These are phyloP conservation scores for Metschnikowia colocasiae DNA, from an alignment of 805 yeast genomes.

Conservation along the genomic window DNA sequence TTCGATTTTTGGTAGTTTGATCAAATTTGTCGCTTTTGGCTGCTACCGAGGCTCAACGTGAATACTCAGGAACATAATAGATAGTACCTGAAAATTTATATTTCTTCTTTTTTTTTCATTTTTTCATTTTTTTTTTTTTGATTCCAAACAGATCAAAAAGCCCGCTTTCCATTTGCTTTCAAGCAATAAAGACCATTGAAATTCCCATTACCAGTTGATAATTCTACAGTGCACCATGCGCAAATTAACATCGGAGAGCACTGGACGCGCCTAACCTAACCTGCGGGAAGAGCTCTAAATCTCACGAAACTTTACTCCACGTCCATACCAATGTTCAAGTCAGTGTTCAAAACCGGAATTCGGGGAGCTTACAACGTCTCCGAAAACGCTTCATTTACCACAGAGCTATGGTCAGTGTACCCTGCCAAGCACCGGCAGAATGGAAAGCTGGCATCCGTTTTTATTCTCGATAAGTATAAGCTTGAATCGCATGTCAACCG, in stretches of 20 bases:
- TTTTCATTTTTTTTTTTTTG: too few relatives aligned
- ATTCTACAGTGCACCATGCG: neutral
- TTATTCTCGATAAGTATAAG: constrained; percentile 78
- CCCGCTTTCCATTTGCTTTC: too few relatives aligned
- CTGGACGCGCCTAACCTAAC: neutral
- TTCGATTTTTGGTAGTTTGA: neutral
- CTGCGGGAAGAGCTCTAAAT: neutral
- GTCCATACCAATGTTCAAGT: constrained; percentile 43
- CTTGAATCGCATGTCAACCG: constrained; percentile 53
- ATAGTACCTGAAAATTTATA: too few relatives aligned
- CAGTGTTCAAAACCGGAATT: constrained; percentile 56
- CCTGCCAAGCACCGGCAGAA: constrained; percentile 73
- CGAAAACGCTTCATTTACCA: constrained; percentile 62
- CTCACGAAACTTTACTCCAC: neutral
- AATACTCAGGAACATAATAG: too few relatives aligned
- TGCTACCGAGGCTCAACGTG: too few relatives aligned
- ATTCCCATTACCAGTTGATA: neutral
- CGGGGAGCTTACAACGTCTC: constrained; percentile 66
- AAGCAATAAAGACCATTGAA: neutral
- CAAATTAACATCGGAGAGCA: neutral
- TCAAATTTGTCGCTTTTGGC: too few relatives aligned
- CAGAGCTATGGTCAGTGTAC: constrained; percentile 81
- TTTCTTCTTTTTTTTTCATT: too few relatives aligned
- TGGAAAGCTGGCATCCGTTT: constrained; percentile 70
- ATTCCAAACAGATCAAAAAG: too few relatives aligned